Conservation (phyloP, 805 yeast genomes). For the Wickerhamiella lipophila region DNA sequence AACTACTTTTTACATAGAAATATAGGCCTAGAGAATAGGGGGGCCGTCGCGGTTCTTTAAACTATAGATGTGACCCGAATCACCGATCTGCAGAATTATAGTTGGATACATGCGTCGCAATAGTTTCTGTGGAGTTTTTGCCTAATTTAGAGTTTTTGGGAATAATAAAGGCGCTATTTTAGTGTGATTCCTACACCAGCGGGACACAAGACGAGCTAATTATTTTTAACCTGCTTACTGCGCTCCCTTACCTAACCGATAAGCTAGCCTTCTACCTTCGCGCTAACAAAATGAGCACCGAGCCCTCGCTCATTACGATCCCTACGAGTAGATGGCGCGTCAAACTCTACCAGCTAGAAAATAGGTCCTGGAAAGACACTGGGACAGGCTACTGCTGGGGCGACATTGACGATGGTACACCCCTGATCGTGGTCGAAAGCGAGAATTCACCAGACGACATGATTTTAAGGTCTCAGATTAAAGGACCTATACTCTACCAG, state of each 20-base stretch:
- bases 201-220: not conserved
- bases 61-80: not conserved
- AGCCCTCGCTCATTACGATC: slow-evolving; percentile 11
- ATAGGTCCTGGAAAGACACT: slow-evolving; percentile 71
- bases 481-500: slow-evolving; percentile 71
- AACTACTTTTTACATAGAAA: too few relatives aligned
- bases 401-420: slow-evolving; percentile 32
- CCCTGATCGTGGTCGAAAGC: slow-evolving; percentile 59
- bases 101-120: not conserved
- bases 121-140: not conserved
- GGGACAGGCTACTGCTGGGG: slow-evolving; percentile 91
- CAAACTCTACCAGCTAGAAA: slow-evolving; percentile 72
- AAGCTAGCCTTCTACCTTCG: slow-evolving; percentile 1
- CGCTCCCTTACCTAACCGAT: slow-evolving; percentile 1
- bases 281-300: slow-evolving; percentile 4
- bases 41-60: not conserved
- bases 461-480: slow-evolving; percentile 52
- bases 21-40: too few relatives aligned
- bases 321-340: slow-evolving; percentile 57
- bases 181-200: not conserved
- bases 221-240: slow-evolving; percentile 1
- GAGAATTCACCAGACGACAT: slow-evolving; percentile 50
- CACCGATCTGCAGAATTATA: not conserved
- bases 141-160: not conserved
- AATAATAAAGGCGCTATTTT: not conserved